These are phyloP conservation scores for Penicillium robsamsonii DNA, from an alignment of 495 filamentous ascomycete species.

Conservation along the genomic window DNA sequence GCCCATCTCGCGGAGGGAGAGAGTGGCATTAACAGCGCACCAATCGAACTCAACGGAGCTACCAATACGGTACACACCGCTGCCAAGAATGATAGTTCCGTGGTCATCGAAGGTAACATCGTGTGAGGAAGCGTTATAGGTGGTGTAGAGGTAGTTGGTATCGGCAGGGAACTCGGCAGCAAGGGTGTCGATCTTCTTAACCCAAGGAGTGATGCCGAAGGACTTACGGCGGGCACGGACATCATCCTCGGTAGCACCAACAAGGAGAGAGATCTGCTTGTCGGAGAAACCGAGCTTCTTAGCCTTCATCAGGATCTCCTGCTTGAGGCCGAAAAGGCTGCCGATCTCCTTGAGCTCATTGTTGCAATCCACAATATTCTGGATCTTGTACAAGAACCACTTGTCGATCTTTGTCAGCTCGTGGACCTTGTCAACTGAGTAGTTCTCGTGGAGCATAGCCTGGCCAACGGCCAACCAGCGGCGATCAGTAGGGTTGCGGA, in stretches of 20 bases:
- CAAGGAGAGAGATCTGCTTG: constrained; percentile 86
- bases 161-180: constrained; percentile 97
- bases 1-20: constrained; percentile 81
- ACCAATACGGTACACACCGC: constrained; percentile 94
- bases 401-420: constrained; percentile 97
- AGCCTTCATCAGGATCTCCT: constrained; percentile 80
- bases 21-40: constrained; percentile 93
- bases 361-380: constrained; percentile 90
- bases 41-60: constrained; percentile 98
- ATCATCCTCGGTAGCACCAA: constrained; percentile 81
- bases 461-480: constrained; percentile 97
- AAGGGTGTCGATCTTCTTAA: constrained; percentile 97
- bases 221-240: constrained; percentile 81
- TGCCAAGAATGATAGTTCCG: constrained; percentile 83
- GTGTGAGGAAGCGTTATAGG: constrained; percentile 94
- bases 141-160: constrained; percentile 97
- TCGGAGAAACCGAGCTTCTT: constrained; percentile 99
- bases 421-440: constrained; percentile 85
- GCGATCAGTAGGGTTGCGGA: constrained; percentile 89
- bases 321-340: constrained; percentile 78
- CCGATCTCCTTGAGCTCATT: constrained; percentile 85
- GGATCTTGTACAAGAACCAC: constrained; percentile 97
- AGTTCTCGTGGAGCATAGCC: constrained; percentile 95
- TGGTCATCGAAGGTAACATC: constrained; percentile 96
- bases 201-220: constrained; percentile 83